These are phyloP conservation scores for Talaromyces albobiverticillius DNA, from an alignment of 2,329 filamentous ascomycete species.

Conservation along the genomic window DNA sequence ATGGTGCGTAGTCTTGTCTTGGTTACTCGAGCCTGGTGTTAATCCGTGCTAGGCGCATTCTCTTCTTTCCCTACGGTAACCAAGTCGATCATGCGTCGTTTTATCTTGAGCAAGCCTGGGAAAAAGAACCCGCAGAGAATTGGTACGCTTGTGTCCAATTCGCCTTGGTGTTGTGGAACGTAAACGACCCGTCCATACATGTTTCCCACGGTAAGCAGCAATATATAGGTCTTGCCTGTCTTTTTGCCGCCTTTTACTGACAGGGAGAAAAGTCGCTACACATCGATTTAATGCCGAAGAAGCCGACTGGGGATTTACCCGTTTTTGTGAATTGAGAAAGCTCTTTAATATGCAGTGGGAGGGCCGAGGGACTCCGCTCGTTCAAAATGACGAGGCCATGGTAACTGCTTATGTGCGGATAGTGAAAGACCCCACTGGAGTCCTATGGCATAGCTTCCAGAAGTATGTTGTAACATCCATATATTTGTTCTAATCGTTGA, in stretches of 20 bases:
- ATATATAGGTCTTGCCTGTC: neutral
- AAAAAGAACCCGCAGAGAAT: constrained; percentile 73
- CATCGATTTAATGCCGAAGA: constrained; percentile 96
- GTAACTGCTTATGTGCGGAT: constrained; percentile 49
- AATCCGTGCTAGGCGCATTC: constrained; percentile 67
- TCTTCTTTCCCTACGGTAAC: constrained; percentile 95
- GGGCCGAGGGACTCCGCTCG: constrained; percentile 56
- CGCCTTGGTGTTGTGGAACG: constrained; percentile 89
- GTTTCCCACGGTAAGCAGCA: constrained; percentile 63
- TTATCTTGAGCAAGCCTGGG: constrained; percentile 93
- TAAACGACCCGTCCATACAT: constrained; percentile 83
- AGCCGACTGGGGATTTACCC: constrained; percentile 98
- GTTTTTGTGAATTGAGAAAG: constrained; percentile 82
- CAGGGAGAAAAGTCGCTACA: constrained; percentile 63
- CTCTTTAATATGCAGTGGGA: constrained; percentile 81
- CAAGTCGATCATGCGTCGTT: constrained; percentile 91
- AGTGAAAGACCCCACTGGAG: constrained; percentile 49
- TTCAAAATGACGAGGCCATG: constrained; percentile 47
- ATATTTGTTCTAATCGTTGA: neutral
- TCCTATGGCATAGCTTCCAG: constrained; percentile 48
- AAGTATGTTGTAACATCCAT: constrained; percentile 30
- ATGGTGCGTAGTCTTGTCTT: constrained; percentile 58
- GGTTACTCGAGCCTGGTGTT: neutral
- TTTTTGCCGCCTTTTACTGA: neutral
- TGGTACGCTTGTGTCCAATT: constrained; percentile 98